Evolutionary conservation across 768 basidiomycete species (phyloP), one percentile per base, ranked within the genome.

Genomic region (Trametes maxima): DNA sequence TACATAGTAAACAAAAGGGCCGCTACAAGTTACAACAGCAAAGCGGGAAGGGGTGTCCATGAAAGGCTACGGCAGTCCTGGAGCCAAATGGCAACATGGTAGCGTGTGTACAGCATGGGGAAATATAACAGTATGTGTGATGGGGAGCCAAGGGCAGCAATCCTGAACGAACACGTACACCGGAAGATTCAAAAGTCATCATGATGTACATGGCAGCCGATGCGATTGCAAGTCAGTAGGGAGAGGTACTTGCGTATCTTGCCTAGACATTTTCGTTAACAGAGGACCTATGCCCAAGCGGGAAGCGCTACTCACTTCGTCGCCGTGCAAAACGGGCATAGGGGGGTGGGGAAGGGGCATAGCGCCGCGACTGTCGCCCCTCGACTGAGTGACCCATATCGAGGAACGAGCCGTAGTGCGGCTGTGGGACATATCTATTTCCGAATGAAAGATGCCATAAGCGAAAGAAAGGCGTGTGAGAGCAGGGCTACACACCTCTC

Each of bases 351-450:
- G 61, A 63, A 37, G 52, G 54, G 22, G 46, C 35, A 51, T 55
- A 56, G 24, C 48, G 62, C n/a, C 43, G 53, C 50, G 43, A 57
- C 2, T 21, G 40, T 5, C 45, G 53, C 7, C 48, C 53, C 7
- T 19, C 47, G 8, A 59, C 62, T 8, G 62, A 59, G 36, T 51
- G 62, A 17, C 62, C 57, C 12, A 64, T 33, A 44, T 64, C 57
- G 25, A 64, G 44, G 49, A 64, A 64, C 10, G 62, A 64, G 16
- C 12, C 17, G 42, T 64, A 58, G 2, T 22, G 56, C 10, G 49
- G 45, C 19, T 22, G 40, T 5, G 51, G 16, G 16, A 17, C 25
- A 21, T 57, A 60, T 37, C 56, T 60, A 24, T 6, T 8, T 48
- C 33, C 8, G 28, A 33, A 39, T 25, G 14, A 19, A 16, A 22